Evolutionary conservation across 108 stramenopile genomes (phyloP), one percentile per base, ranked within the genome.

Genomic region (Cyclotella cryptica): DNA sequence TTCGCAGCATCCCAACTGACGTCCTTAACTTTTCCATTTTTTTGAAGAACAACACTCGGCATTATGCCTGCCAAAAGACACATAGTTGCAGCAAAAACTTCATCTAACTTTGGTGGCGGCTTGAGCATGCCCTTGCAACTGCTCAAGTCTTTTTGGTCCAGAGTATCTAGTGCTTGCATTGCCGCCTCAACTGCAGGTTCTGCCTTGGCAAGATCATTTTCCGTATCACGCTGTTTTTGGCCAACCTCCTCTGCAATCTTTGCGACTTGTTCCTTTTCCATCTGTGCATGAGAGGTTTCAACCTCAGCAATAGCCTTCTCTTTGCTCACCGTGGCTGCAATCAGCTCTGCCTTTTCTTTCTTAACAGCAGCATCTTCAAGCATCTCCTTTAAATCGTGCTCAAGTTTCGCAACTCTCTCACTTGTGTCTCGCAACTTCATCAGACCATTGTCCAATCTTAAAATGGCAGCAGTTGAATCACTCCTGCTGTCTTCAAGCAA

Each of bases 61-160:
- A 87, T 77, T 9, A 93, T 83, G 44, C 80, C 83, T 30, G 98
- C 98, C 27, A 98, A 69, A 21, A 99, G 86, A n/a, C 92, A 88
- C 78, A 98, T 91, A 6, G 96, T 91, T 17, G 95, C 94, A 10
- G 89, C 88, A 68, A 99, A 96, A 15, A 97, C 85, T 29, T 96
- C 91, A 66, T 97, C 96, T 57, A 93, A 87, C 19, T 90, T 90
- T 26, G 80, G 79, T 1, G 92, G 89, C 10, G 92, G 87, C 57
- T 80, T 87, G 29, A 61, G 61, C 90, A 93, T 90, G 26, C 81
- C 79, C 72, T 91, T 93, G 63, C 90, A 90, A 63, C 76, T 83
- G 19, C 86, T 84, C n/a, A 93, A 77, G 27, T 91, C 88, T 46
- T 80, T 87, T 74, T 83, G 72, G 66, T 88, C 86, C 28, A 93